These are phyloP conservation scores for Amaranthus cruentus DNA, from an alignment of 148 eudicot species.

Conservation along the genomic window DNA sequence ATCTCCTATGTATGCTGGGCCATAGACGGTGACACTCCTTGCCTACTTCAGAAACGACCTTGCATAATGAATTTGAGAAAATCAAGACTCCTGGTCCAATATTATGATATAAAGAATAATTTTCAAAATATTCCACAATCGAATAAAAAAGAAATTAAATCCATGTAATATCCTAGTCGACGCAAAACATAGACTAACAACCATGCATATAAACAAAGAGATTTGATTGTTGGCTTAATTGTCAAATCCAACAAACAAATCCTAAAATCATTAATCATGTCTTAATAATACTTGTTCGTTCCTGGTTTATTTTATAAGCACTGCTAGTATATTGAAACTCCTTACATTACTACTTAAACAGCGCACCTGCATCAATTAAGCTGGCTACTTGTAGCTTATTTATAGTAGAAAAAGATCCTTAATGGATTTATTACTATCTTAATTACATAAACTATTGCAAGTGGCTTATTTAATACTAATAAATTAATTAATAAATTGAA, in stretches of 20 bases:
- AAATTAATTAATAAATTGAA: no score
- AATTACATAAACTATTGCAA: no score
- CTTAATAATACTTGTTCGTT: background rate
- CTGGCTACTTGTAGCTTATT: background rate
- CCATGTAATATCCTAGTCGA: background rate
- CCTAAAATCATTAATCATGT: background rate
- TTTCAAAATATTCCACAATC: constrained; percentile 1
- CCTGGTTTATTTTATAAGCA: background rate
- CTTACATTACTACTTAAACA: background rate
- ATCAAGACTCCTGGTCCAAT: no score
- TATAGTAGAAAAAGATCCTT: no score
- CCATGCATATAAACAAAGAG: background rate
- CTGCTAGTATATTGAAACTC: background rate
- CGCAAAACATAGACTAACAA: background rate
- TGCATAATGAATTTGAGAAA: no score
- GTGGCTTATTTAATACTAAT: no score
- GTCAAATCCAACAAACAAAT: background rate
- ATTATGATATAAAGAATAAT: background rate
- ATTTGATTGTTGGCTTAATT: background rate
- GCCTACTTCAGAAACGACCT: no score
- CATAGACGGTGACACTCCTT: no score
- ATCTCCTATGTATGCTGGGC: no score
- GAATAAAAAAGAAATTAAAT: background rate
- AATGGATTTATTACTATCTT: no score
- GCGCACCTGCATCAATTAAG: background rate